These are phyloP conservation scores for Tylopilus cervinicoccineus DNA, from an alignment of 768 basidiomycete species.

Conservation along the genomic window DNA sequence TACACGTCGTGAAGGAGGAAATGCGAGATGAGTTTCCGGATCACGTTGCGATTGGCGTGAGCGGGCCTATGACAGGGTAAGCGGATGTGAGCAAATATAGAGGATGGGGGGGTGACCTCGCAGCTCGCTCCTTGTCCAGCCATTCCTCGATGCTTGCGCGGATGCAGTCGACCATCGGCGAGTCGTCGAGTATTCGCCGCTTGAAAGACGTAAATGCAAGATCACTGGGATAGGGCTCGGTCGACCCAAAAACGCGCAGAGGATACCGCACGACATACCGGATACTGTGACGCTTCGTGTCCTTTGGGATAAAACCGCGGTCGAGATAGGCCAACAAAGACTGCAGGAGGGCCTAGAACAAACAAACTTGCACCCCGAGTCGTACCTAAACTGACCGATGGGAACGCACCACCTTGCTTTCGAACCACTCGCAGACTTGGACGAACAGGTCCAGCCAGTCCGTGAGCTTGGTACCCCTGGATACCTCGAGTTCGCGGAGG, in stretches of 20 bases:
- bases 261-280: constrained; percentile 35
- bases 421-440: constrained; percentile 57
- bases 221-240: constrained; percentile 32
- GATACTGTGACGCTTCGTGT: constrained; percentile 37
- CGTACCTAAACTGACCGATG: background rate
- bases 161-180: constrained; percentile 40
- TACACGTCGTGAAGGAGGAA: constrained; percentile 59
- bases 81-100: background rate
- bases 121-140: constrained; percentile 51
- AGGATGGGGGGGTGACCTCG: constrained; percentile 23
- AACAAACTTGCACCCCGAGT: background rate
- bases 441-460: constrained; percentile 61
- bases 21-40: constrained; percentile 52
- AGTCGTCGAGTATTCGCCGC: constrained; percentile 47
- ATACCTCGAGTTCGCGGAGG: constrained; percentile 34
- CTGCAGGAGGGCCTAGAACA: constrained; percentile 48
- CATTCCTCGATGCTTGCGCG: constrained; percentile 45
- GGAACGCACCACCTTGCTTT: constrained; percentile 54
- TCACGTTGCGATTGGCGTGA: constrained; percentile 37
- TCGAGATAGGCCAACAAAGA: constrained; percentile 72
- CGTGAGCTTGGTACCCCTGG: constrained; percentile 27
- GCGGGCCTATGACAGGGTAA: constrained; percentile 27
- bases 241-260: background rate
- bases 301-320: constrained; percentile 51
- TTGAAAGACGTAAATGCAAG: constrained; percentile 57